Percentiles rank a stretch among this genome's conserved stretches.
Conservation (phyloP, 768 basidiomycete species). For the Russula emetica region DNA sequence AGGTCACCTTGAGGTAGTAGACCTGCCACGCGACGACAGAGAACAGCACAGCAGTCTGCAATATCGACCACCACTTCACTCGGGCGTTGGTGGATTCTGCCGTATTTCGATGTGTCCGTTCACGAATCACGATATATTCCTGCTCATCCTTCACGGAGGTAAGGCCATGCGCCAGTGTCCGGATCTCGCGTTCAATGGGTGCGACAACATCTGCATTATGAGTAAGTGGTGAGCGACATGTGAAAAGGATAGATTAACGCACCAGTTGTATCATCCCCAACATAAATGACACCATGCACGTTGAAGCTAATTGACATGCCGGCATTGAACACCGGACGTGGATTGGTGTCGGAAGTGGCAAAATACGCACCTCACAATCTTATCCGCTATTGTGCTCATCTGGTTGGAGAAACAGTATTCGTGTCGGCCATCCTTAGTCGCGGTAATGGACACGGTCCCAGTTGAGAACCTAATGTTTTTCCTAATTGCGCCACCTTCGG, state of each 20-base stretch:
- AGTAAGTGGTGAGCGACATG: neutral
- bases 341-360: neutral
- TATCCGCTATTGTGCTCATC: conserved; percentile 95
- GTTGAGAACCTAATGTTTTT: conserved; percentile 87
- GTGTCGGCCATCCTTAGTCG: conserved; percentile 79
- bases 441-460: conserved; percentile 83
- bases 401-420: conserved; percentile 99
- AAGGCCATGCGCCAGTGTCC: conserved; percentile 73
- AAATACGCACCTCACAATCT: conserved; percentile 75
- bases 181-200: conserved; percentile 94
- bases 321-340: neutral
- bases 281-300: conserved; percentile 94
- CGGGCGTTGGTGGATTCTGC: conserved; percentile 89
- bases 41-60: conserved; percentile 84
- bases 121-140: conserved; percentile 95
- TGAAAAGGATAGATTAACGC: conserved; percentile 28
- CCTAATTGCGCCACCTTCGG: conserved; percentile 58
- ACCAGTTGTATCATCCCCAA: conserved; percentile 74
- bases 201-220: conserved; percentile 71
- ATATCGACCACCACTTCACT: conserved; percentile 98
- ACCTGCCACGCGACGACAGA: conserved; percentile 95
- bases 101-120: conserved; percentile 89
- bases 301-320: conserved; percentile 68
- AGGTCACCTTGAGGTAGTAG: conserved; percentile 87
- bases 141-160: conserved; percentile 96